Base-by-base conservation (phyloP, 164 flowering plant species). In the Magnolia kwangsiensis region DNA sequence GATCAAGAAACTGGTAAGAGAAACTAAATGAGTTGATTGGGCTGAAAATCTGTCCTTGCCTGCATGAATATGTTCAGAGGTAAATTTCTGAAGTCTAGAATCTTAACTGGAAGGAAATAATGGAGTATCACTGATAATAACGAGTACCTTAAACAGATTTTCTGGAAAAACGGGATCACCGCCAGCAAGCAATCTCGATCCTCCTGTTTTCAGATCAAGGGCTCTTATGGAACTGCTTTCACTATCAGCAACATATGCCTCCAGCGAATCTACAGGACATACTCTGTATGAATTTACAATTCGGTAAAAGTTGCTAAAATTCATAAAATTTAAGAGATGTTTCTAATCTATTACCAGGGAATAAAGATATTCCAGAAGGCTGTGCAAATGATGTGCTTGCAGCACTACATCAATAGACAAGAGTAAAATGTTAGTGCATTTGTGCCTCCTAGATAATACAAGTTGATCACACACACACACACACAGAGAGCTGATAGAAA, bases 211-310 rank as follows among this genome's bases (percentile, higher is more conserved):
- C 74, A 95, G 86, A 83, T 92, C 86, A 73, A 95, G 80, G 65
- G 88, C 95, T 81, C 98, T 86, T 72, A 93, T 92, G 75, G 98
- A 95, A 87, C 99, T 95, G 87, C 99, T 95, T 83, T 95, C 99
- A 82, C 98, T 95, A 81, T 95, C 99, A 74, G 98, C 99, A 78
- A 95, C 80, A 79, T 86, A 93, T 8, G 86, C 67, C 83, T 89
- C 97, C 84, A 75, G 89, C 67, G 79, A 67, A 80, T 90, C 99
- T 95, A 78, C 29, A 80, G 66, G 4, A 58, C 19, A 18, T 10
- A 68, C 19, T n/a, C 10, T 51, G 45, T 1, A 50, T 37, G 61
- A 73, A 63, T 27, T 65, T 63, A 9, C 51, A 63, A 1, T 8
- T 20, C 16, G 7, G 27, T 7, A 7, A 21, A 8, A 55, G 2